Conservation (phyloP, 2,329 filamentous ascomycete species). For the Pseudonectria buxi region DNA sequence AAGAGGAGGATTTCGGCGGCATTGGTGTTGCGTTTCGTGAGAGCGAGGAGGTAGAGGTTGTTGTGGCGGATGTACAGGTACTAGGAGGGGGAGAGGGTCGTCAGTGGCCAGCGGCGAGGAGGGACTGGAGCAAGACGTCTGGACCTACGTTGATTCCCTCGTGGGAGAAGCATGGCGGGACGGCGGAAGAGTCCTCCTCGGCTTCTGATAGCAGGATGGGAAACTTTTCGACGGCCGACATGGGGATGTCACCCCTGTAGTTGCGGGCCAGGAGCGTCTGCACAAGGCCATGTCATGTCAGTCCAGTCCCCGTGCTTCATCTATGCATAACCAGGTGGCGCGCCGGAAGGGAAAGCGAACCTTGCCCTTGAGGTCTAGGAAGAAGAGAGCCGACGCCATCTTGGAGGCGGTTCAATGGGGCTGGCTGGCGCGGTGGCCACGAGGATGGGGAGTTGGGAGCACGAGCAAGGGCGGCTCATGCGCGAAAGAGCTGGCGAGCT, state of each 20-base stretch:
- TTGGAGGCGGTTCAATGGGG: constrained; percentile 23
- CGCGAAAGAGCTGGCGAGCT: too few relatives aligned
- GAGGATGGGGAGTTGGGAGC: constrained; percentile 2
- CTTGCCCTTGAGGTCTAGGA: constrained; percentile 99
- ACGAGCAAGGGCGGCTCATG: constrained; percentile 12
- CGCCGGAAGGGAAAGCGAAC: constrained; percentile 36
- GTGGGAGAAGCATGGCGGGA: constrained; percentile 95
- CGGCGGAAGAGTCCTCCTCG: constrained; percentile 97
- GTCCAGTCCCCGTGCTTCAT: too few relatives aligned
- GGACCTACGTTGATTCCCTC: constrained; percentile 90
- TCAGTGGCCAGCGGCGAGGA: constrained; percentile 11
- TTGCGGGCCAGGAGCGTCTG: constrained; percentile 97
- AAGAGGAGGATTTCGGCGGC: constrained; percentile 97
- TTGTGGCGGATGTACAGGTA: constrained; percentile 99
- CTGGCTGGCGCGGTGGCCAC: constrained; percentile 23
- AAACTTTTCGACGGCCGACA: constrained; percentile 98
- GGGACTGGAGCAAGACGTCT: constrained; percentile 1
- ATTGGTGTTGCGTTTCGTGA: constrained; percentile 98
- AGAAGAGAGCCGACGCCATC: constrained; percentile 98
- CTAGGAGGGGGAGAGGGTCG: constrained; percentile 35
- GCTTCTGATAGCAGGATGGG: constrained; percentile 92
- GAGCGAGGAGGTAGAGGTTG: constrained; percentile 94
- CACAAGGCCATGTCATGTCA: constrained; percentile 15
- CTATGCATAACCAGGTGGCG: too few relatives aligned
- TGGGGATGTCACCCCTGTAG: constrained; percentile 96